Conservation (phyloP, 176 grass and related monocot genomes). For the Rhynchospora tenuis region DNA sequence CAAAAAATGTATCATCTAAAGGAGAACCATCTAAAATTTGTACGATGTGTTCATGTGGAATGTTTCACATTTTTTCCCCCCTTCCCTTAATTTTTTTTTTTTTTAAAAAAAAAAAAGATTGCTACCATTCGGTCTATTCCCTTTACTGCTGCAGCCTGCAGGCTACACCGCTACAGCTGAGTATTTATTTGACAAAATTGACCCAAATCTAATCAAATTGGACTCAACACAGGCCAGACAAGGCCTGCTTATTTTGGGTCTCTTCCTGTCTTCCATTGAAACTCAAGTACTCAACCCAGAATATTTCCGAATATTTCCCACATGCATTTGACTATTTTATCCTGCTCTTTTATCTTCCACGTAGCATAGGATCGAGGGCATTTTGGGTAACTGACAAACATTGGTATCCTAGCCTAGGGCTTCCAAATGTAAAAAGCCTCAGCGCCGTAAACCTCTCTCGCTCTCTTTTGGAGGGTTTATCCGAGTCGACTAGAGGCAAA, state of each 20-base stretch:
- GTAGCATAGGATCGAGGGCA: background rate
- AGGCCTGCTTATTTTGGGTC: background rate
- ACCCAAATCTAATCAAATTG: background rate
- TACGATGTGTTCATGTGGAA: too few species aligned
- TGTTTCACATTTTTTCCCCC: too few species aligned
- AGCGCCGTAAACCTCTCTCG: background rate
- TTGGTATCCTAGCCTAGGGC: background rate
- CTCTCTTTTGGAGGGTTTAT: background rate
- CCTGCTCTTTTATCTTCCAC: background rate
- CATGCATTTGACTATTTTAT: background rate
- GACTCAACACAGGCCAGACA: background rate
- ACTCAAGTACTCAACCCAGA: background rate
- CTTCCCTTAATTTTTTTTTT: too few species aligned
- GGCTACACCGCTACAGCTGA: too few species aligned
- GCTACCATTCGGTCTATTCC: too few species aligned
- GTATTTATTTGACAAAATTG: background rate
- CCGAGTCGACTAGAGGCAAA: background rate
- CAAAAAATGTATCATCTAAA: too few species aligned
- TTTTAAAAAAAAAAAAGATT: too few species aligned
- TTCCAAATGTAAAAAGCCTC: background rate
- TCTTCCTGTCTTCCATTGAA: background rate
- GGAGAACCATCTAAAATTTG: too few species aligned
- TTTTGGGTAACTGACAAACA: background rate
- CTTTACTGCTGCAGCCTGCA: too few species aligned
- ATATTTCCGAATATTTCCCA: background rate